Conservation (phyloP, 1,139 yeast species). For the Saccharomyces pastorianus region DNA sequence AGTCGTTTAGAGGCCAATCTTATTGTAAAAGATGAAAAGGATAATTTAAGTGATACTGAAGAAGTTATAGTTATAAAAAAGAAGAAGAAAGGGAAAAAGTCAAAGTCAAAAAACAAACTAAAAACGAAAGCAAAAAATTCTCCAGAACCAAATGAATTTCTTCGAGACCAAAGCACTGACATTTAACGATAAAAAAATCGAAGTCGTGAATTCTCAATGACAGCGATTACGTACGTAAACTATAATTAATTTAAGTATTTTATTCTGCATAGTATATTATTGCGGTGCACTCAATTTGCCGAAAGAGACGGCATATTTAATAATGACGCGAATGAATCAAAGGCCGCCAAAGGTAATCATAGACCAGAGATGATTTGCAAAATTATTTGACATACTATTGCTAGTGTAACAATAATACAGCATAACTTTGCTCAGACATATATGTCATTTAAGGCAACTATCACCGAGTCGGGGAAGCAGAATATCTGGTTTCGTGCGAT, state of each 20-base stretch:
- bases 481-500: slow-evolving; percentile 25
- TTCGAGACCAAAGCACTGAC: not conserved
- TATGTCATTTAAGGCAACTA: slow-evolving; percentile 28
- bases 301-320: not conserved
- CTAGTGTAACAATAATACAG: not conserved
- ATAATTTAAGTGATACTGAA: slow-evolving; percentile 21
- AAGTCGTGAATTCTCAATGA: not conserved
- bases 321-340: slow-evolving; percentile 22
- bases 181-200: not conserved
- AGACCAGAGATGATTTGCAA: not conserved
- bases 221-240: not conserved
- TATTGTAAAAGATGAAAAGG: slow-evolving; percentile 9
- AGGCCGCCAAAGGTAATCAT: not conserved
- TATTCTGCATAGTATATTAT: not conserved
- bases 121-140: slow-evolving; percentile 8
- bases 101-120: slow-evolving; percentile 12
- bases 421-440: too few species aligned
- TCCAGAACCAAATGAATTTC: not conserved
- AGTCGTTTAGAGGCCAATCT: not conserved
- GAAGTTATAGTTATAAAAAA: slow-evolving; percentile 33
- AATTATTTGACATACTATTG: not conserved
- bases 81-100: slow-evolving; percentile 30
- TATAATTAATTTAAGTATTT: not conserved
- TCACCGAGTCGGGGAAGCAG: slow-evolving; percentile 21
- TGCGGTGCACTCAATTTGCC: not conserved